Evolutionary conservation across 2,329 filamentous ascomycete species (phyloP), one percentile per base, ranked within the genome.

Genomic region (Aspergillus piperis): DNA sequence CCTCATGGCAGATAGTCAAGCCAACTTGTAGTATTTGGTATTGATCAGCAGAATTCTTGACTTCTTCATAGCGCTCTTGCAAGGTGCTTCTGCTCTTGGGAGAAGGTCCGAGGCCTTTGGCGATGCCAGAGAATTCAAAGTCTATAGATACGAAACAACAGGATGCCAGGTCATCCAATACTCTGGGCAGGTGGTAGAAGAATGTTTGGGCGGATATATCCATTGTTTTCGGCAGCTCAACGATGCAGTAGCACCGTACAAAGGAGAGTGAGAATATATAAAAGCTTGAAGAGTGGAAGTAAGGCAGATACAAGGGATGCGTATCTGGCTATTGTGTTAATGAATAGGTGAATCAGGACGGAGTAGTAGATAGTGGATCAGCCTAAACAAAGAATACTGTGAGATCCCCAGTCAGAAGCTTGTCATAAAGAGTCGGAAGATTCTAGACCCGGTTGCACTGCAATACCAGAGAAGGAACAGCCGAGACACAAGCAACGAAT

Each of bases 21-120:
- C 88, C 88, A 57, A 89, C 75, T 69, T 90, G 88, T 2, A 90
- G 76, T 54, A 90, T 83, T 62, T 87, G 83, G 66, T 86, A 90
- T 41, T 81, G 82, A 62, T 88, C 82, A 3, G 87, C 87, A 2
- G 85, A 86, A 27, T 75, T 75, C 69, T 85, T 88, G 59, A 81
- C 80, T 63, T 90, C 86, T 10, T 78, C 73, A 68, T 90, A 90
- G 58, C 84, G 82, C 47, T 87, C 77, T 66, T 89, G 83, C 2
- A 90, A 74, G 3, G 81, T 82, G 32, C 81, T 80, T 59, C 80
- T 80, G 38, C 78, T 77, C 39, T 70, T 67, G 77, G 73, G 11
- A 68, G 65, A 58, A 68, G 70, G 13, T 68, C 66, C 48, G 76
- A 74, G 23, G 80, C 80, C 11, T 72, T 73, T 55, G 2, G 81